Conservation (phyloP, 75 land plant genomes). For the Pinus tabuliformis region DNA sequence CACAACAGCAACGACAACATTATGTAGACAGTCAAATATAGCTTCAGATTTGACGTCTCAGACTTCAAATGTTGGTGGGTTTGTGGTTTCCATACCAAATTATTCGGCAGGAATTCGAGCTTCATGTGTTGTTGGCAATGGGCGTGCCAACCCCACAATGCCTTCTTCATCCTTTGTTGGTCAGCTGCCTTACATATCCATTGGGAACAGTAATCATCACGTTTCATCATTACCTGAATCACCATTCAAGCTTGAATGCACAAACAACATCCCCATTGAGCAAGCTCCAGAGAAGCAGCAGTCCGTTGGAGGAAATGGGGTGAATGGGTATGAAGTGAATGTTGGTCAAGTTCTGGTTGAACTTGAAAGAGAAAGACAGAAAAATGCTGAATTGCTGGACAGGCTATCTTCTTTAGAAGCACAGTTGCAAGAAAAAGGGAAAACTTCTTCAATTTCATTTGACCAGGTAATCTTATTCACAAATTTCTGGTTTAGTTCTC, state of each 20-base stretch:
- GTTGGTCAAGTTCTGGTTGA: conserved; percentile 40
- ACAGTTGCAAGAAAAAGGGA: conserved; percentile 24
- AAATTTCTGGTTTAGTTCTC: neutral
- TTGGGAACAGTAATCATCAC: conserved; percentile 6
- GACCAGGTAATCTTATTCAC: conserved; percentile 2
- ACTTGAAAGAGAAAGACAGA: conserved; percentile 40
- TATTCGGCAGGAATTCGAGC: conserved; percentile 7
- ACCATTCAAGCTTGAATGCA: neutral
- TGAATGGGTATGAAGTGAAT: conserved; percentile 19
- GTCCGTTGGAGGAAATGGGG: neutral
- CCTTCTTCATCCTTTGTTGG: conserved; percentile 5
- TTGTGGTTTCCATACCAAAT: conserved; percentile 8
- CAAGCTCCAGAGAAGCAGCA: too few species aligned
- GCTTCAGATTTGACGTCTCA: conserved; percentile 2
- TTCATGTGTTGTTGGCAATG: too few species aligned
- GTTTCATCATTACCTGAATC: neutral
- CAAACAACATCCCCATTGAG: neutral
- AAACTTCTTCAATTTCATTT: conserved; percentile 12
- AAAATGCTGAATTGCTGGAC: conserved; percentile 38
- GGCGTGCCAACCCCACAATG: too few species aligned
- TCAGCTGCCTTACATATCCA: conserved; percentile 7
- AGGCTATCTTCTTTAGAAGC: conserved; percentile 43
- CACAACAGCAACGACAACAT: neutral
- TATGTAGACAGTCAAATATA: conserved; percentile 7
- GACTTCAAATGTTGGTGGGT: conserved; percentile 8